These are phyloP conservation scores for Asterochloris sp. DNA, from an alignment of 139 green algal species.

Conservation along the genomic window DNA sequence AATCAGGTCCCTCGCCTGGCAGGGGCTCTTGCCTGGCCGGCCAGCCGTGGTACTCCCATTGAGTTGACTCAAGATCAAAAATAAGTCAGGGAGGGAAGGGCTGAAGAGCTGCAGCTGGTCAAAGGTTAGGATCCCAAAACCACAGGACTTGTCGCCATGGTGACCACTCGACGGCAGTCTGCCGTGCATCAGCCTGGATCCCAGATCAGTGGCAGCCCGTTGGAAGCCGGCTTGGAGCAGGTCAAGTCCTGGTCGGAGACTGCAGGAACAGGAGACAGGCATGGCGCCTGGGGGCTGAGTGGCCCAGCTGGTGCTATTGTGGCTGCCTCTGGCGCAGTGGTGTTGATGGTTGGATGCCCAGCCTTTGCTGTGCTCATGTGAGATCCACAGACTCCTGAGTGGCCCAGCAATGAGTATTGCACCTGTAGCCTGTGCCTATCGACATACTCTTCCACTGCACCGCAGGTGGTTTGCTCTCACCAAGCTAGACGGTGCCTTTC, in stretches of 20 bases:
- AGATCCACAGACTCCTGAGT: not conserved
- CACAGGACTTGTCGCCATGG: too few species aligned
- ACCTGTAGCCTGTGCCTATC: not conserved
- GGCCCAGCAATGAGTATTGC: not conserved
- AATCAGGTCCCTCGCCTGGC: too few species aligned
- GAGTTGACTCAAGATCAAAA: too few species aligned
- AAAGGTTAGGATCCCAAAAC: too few species aligned
- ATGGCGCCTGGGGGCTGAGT: conserved; percentile 30
- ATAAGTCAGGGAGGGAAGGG: too few species aligned
- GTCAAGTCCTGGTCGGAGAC: conserved; percentile 28
- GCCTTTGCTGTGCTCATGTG: conserved; percentile 40
- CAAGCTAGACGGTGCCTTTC: conserved; percentile 30
- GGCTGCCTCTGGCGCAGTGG: conserved; percentile 22
- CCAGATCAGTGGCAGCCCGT: too few species aligned
- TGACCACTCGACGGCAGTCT: too few species aligned
- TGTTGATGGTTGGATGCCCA: conserved; percentile 36
- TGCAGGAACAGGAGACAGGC: conserved; percentile 19
- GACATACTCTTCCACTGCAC: too few species aligned
- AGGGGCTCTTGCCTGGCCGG: too few species aligned
- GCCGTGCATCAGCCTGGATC: too few species aligned
- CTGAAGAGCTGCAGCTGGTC: too few species aligned
- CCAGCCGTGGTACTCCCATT: too few species aligned
- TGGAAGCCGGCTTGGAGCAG: not conserved
- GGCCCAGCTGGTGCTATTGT: conserved; percentile 25
- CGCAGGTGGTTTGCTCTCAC: conserved; percentile 38